A percentile compares a stretch with the other conserved stretches of the same genome.
Evolutionary conservation across 2,329 filamentous ascomycete species (phyloP).

Genomic region (Leptographium lundbergii): DNA sequence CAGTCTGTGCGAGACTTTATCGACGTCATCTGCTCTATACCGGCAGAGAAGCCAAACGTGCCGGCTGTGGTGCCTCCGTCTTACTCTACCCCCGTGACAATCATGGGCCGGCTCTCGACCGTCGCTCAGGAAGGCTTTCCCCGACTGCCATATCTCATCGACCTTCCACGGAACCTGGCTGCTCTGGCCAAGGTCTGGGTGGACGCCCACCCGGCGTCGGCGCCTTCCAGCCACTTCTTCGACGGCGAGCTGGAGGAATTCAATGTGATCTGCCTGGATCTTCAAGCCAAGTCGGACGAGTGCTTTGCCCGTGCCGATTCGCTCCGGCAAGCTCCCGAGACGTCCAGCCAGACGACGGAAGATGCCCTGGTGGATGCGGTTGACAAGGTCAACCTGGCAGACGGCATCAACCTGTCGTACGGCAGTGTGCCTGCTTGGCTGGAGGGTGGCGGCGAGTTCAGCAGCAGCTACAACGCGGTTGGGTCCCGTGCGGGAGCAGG

Average conservation of each 20-base stretch:
- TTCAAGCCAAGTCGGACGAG: conserved; percentile 38
- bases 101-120: conserved; percentile 67
- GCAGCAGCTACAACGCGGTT: neutral
- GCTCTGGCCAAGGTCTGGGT: conserved; percentile 73
- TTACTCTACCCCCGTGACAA: conserved; percentile 87
- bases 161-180: conserved; percentile 75
- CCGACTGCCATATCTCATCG: conserved; percentile 83
- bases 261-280: conserved; percentile 33
- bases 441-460: conserved; percentile 4
- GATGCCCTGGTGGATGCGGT: conserved; percentile 31
- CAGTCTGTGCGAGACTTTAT: conserved; percentile 77
- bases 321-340: conserved; percentile 25
- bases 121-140: conserved; percentile 85
- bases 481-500: neutral
- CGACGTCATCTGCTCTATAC: conserved; percentile 73
- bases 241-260: conserved; percentile 43
- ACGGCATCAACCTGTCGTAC: conserved; percentile 24
- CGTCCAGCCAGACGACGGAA: conserved; percentile 13
- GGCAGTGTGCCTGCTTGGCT: conserved; percentile 15
- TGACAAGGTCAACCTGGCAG: conserved; percentile 29
- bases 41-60: conserved; percentile 48
- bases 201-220: conserved; percentile 32
- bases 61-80: conserved; percentile 56
- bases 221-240: conserved; percentile 22
- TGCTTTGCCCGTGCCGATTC: conserved; percentile 38